phyloP scores from a whole-genome alignment of 768 basidiomycete genomes.

The Auricularia auricula-judae region DNA sequence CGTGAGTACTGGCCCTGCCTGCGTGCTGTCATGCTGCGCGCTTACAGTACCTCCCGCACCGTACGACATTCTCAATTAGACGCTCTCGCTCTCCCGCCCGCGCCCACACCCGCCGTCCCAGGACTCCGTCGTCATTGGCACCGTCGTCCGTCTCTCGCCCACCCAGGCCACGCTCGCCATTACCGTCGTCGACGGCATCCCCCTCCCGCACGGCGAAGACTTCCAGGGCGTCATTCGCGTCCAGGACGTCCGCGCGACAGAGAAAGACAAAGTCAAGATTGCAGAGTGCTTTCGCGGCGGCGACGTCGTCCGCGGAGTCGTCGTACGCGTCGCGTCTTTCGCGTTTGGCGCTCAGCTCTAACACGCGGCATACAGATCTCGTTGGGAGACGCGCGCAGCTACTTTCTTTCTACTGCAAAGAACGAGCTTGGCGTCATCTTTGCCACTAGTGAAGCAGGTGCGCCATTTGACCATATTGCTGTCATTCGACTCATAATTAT shows the following conservation, averaged over 20 bases:
- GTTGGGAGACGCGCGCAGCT: conserved; percentile 81
- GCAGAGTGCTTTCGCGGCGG: conserved; percentile 87
- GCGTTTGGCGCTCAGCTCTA: neutral
- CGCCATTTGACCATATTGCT: conserved; percentile 9
- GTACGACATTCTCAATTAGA: conserved; percentile 26
- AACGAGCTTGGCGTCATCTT: conserved; percentile 89
- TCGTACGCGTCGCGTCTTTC: conserved; percentile 39
- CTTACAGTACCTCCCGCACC: conserved; percentile 3
- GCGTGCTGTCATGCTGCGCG: neutral
- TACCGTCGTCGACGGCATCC: conserved; percentile 76
- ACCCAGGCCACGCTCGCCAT: conserved; percentile 76
- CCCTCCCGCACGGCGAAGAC: conserved; percentile 74
- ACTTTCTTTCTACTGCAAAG: conserved; percentile 83
- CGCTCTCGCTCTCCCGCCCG: conserved; percentile 48
- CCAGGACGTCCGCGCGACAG: conserved; percentile 83
- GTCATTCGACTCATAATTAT: conserved; percentile 1
- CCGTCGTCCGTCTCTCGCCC: conserved; percentile 73
- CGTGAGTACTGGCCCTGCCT: conserved; percentile 34
- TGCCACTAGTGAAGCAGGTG: conserved; percentile 79
- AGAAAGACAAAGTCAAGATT: conserved; percentile 83
- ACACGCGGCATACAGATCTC: conserved; percentile 49
- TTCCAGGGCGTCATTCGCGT: conserved; percentile 80
- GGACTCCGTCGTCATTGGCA: conserved; percentile 71
- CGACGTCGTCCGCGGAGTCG: conserved; percentile 77
- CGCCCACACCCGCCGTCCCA: conserved; percentile 66